Evolutionary conservation across 1,139 yeast species (phyloP).

Genomic region (Groenewaldozyma sp.): DNA sequence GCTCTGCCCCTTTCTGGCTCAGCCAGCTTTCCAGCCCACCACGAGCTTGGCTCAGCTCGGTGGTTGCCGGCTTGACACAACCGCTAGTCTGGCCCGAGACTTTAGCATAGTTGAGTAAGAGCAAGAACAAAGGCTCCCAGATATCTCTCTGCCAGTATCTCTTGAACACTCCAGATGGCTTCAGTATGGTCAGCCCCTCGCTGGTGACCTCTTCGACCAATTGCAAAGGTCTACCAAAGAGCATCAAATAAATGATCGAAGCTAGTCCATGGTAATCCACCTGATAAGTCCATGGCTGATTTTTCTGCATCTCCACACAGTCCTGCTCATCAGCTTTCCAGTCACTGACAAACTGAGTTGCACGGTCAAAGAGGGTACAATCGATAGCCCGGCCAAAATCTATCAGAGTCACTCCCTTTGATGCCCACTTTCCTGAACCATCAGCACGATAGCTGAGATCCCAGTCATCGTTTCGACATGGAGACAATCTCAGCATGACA

Average conservation of each 20-base stretch:
- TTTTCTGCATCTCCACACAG: conserved; percentile 61
- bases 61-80: conserved; percentile 43
- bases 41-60: conserved; percentile 34
- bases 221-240: conserved; percentile 50
- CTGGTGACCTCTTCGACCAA: conserved; percentile 22
- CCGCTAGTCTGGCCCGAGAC: conserved; percentile 18
- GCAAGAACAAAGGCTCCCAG: conserved; percentile 63
- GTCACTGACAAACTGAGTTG: conserved; percentile 45
- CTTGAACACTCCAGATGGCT: conserved; percentile 49
- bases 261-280: conserved; percentile 85
- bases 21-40: conserved; percentile 39
- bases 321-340: conserved; percentile 68
- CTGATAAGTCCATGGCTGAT: conserved; percentile 66
- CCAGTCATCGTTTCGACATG: conserved; percentile 6
- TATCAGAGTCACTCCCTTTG: conserved; percentile 54
- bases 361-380: conserved; percentile 40
- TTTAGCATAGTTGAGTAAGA: conserved; percentile 49
- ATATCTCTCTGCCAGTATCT: conserved; percentile 70
- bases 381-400: conserved; percentile 85
- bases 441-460: conserved; percentile 24
- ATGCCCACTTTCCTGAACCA: conserved; percentile 42
- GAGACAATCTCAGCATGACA: conserved; percentile 58
- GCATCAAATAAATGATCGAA: conserved; percentile 58
- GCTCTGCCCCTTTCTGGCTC: conserved; percentile 22
- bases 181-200: conserved; percentile 25